Percentiles rank a stretch among this genome's conserved stretches.
These are phyloP conservation scores for Volvox reticuliferus DNA, from an alignment of 139 green algal genomes.

Conservation along the genomic window DNA sequence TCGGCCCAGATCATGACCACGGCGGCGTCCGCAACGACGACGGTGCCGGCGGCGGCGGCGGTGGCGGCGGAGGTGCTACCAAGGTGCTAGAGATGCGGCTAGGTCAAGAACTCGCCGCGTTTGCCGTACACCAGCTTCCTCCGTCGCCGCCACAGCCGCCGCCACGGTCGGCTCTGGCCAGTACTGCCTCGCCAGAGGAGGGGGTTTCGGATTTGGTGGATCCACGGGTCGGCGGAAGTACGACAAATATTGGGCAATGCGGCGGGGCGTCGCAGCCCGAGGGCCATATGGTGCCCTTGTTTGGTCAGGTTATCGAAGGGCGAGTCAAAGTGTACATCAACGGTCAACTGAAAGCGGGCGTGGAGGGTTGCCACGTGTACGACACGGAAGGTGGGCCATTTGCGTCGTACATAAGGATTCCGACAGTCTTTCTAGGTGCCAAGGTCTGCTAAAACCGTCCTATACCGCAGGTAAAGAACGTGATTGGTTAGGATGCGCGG, in stretches of 20 bases:
- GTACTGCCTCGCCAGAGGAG: too few species aligned
- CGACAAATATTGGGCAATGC: too few species aligned
- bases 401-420: too few species aligned
- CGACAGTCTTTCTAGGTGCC: too few species aligned
- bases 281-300: slow-evolving; percentile 11
- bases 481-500: too few species aligned
- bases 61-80: background rate
- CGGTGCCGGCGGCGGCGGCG: background rate
- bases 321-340: slow-evolving; percentile 41
- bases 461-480: too few species aligned
- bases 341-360: slow-evolving; percentile 2
- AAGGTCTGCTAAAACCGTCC: too few species aligned
- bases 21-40: background rate
- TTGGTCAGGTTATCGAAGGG: slow-evolving; percentile 33
- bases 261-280: background rate
- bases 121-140: slow-evolving; percentile 43
- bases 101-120: background rate
- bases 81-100: slow-evolving; percentile 17
- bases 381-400: slow-evolving; percentile 12
- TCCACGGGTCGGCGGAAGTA: too few species aligned
- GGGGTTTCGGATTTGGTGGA: too few species aligned
- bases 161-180: too few species aligned
- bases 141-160: too few species aligned
- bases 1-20: background rate
- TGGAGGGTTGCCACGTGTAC: slow-evolving; percentile 44